Evolutionary conservation across 371 early-diverging fungal species (phyloP).

Genomic region (Rhizopus microsporus): DNA sequence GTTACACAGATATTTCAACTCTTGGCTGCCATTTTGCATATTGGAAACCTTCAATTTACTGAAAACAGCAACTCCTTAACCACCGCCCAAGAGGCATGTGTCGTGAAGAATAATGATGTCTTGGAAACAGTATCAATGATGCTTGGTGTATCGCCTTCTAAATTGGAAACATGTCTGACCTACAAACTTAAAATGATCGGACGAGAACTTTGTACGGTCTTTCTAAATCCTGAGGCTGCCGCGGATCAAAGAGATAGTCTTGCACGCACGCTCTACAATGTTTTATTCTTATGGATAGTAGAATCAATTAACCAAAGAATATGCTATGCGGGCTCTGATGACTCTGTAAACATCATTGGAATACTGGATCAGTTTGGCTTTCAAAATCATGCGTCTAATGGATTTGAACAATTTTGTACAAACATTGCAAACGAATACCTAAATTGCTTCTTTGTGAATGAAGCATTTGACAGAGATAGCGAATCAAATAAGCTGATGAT

Average conservation of each 20-base stretch:
- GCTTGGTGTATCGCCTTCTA: slow-evolving; percentile 75
- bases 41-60: slow-evolving; percentile 78
- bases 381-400: slow-evolving; percentile 43
- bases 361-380: slow-evolving; percentile 74
- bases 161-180: slow-evolving; percentile 61
- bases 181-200: slow-evolving; percentile 49
- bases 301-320: slow-evolving; percentile 46
- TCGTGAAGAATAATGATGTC: slow-evolving; percentile 63
- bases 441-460: slow-evolving; percentile 67
- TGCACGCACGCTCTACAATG: slow-evolving; percentile 40
- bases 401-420: slow-evolving; percentile 76
- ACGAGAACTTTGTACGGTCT: slow-evolving; percentile 64
- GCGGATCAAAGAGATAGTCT: slow-evolving; percentile 45
- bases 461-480: slow-evolving; percentile 51
- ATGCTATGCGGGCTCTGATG: slow-evolving; percentile 47
- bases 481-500: slow-evolving; percentile 55
- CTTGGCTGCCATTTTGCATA: slow-evolving; percentile 76
- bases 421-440: slow-evolving; percentile 90
- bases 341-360: slow-evolving; percentile 75
- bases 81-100: slow-evolving; percentile 57
- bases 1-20: slow-evolving; percentile 72
- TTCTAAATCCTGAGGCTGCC: slow-evolving; percentile 60
- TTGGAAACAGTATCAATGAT: slow-evolving; percentile 77
- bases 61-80: slow-evolving; percentile 33
- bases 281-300: slow-evolving; percentile 49